A percentile compares a stretch with the other conserved stretches of the same genome.
These are phyloP conservation scores for Crepidotus variabilis DNA, from an alignment of 768 basidiomycete genomes.

Conservation along the genomic window DNA sequence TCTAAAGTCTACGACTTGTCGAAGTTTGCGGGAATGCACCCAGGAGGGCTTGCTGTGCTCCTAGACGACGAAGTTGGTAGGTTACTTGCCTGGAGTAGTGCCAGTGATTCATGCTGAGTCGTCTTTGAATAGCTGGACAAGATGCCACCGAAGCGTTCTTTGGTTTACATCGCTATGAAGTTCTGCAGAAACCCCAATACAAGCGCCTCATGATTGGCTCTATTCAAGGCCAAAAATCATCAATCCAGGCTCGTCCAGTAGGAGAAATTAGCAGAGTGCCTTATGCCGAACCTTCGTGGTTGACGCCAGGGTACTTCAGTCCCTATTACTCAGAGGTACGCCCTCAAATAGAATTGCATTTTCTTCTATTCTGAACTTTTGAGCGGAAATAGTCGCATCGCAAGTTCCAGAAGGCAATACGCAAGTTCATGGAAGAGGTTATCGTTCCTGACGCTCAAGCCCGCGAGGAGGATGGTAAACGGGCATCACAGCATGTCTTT, in stretches of 20 bases:
- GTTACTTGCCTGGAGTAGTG: constrained; percentile 14
- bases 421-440: constrained; percentile 59
- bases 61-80: constrained; percentile 68
- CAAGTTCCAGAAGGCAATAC: constrained; percentile 53
- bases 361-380: no score
- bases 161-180: constrained; percentile 82
- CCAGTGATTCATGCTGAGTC: not conserved
- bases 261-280: constrained; percentile 75
- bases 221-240: constrained; percentile 57
- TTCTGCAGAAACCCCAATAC: constrained; percentile 74
- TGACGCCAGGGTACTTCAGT: constrained; percentile 62
- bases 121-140: constrained; percentile 58
- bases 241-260: constrained; percentile 42
- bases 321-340: constrained; percentile 72
- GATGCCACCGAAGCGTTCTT: constrained; percentile 90
- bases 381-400: constrained; percentile 44
- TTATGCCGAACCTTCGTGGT: constrained; percentile 87
- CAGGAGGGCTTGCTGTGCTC: constrained; percentile 75
- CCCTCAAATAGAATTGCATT: not conserved
- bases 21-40: constrained; percentile 76
- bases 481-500: constrained; percentile 73
- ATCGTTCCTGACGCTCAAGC: constrained; percentile 10
- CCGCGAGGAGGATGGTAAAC: constrained; percentile 85
- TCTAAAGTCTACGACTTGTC: constrained; percentile 80
- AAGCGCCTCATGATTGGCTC: constrained; percentile 71